Percentiles rank a stretch among this genome's conserved stretches.
These are phyloP conservation scores for Colletotrichum filicis DNA, from an alignment of 2,329 filamentous ascomycete species.

Conservation along the genomic window DNA sequence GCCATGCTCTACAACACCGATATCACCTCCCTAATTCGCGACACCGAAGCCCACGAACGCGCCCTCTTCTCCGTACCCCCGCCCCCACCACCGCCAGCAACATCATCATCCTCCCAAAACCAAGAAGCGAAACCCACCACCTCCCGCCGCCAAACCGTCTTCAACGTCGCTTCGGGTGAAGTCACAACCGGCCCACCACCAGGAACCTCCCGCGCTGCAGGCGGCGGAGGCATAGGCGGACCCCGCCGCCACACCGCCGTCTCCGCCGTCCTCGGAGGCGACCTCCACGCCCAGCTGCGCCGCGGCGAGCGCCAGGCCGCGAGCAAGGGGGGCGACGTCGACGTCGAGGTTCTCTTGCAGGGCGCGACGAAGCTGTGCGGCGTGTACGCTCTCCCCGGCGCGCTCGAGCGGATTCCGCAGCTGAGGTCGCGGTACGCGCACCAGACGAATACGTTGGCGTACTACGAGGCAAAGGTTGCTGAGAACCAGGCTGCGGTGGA, in stretches of 20 bases:
- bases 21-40: constrained; percentile 93
- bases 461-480: constrained; percentile 83
- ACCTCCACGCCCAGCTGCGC: constrained; percentile 85
- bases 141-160: constrained; percentile 71
- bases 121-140: constrained; percentile 55
- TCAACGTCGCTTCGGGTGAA: constrained; percentile 72
- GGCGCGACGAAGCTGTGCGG: constrained; percentile 91
- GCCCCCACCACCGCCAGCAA: constrained; percentile 66
- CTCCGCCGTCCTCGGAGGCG: constrained; percentile 86
- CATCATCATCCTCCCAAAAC: constrained; percentile 49
- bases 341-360: constrained; percentile 84
- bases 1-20: constrained; percentile 89
- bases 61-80: constrained; percentile 93
- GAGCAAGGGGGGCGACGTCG: constrained; percentile 75
- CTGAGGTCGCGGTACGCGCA: constrained; percentile 78
- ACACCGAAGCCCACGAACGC: constrained; percentile 94
- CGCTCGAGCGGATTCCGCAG: constrained; percentile 77
- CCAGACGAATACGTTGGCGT: constrained; percentile 77
- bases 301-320: constrained; percentile 59
- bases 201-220: constrained; percentile 38
- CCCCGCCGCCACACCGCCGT: constrained; percentile 84
- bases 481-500: constrained; percentile 81
- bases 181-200: constrained; percentile 66
- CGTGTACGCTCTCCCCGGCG: constrained; percentile 87
- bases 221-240: constrained; percentile 44